These are phyloP conservation scores for Alnus rubra DNA, from an alignment of 306 rosid genomes.

Conservation along the genomic window DNA sequence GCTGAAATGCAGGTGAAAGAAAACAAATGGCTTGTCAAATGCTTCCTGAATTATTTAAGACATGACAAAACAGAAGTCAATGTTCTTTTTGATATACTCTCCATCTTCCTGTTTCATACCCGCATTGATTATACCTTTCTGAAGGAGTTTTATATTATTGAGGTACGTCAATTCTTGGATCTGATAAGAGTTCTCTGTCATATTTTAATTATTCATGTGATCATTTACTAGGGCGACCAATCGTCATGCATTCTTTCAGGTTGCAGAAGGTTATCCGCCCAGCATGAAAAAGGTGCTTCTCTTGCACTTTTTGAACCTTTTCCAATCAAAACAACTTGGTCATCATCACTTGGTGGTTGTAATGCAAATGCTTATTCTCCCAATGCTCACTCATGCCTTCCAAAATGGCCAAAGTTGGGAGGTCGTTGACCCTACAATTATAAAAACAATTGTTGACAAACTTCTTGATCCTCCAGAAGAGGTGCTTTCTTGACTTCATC, in stretches of 20 bases:
- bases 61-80: constrained; percentile 94
- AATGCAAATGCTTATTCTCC: constrained; percentile 99
- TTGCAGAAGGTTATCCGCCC: constrained; percentile 92
- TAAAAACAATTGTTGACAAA: constrained; percentile 93
- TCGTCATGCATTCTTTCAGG: constrained; percentile 51
- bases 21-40: constrained; percentile 98
- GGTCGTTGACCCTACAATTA: constrained; percentile 83
- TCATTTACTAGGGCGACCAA: neutral
- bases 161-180: constrained; percentile 51
- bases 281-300: constrained; percentile 79
- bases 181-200: constrained; percentile 11
- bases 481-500: constrained; percentile 45
- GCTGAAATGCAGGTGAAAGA: constrained; percentile 80
- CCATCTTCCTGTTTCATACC: constrained; percentile 88
- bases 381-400: constrained; percentile 98
- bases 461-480: constrained; percentile 99
- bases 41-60: constrained; percentile 92
- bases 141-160: constrained; percentile 95
- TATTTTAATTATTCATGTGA: constrained; percentile 2
- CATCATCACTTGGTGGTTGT: constrained; percentile 91
- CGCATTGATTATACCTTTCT: constrained; percentile 91
- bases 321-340: constrained; percentile 85
- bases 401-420: constrained; percentile 98
- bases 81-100: constrained; percentile 95
- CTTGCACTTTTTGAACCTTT: constrained; percentile 78